phyloP scores from a whole-genome alignment of 352 stramenopile species.

The Phytophthora vignae region DNA sequence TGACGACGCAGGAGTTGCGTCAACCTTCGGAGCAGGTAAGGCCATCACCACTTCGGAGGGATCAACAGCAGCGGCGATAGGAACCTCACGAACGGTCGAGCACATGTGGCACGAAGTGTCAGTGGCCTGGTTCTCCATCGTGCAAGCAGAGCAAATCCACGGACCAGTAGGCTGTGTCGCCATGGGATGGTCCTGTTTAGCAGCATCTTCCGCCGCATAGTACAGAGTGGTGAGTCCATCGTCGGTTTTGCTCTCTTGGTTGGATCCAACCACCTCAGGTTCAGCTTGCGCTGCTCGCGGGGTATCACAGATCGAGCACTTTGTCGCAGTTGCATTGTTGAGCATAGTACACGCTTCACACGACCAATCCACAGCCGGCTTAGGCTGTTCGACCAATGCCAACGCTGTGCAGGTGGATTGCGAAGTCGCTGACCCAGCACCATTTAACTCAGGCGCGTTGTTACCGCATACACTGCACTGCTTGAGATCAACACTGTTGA shows the following conservation, averaged over 20 bases:
- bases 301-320: conserved; percentile 83
- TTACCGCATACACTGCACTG: conserved; percentile 78
- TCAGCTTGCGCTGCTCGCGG: conserved; percentile 35
- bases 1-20: conserved; percentile 29
- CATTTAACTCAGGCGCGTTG: conserved; percentile 22
- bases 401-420: conserved; percentile 63
- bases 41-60: conserved; percentile 42
- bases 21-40: conserved; percentile 36
- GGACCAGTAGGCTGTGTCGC: conserved; percentile 27
- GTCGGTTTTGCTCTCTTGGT: conserved; percentile 33
- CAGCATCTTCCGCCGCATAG: conserved; percentile 63
- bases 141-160: conserved; percentile 77
- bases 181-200: conserved; percentile 39
- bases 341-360: conserved; percentile 85
- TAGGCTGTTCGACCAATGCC: conserved; percentile 44
- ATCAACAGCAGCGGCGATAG: conserved; percentile 51
- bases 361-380: conserved; percentile 59
- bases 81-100: conserved; percentile 51
- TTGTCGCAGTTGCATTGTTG: conserved; percentile 59
- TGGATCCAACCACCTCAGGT: conserved; percentile 26
- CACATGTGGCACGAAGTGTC: conserved; percentile 81
- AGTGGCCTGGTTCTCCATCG: conserved; percentile 76
- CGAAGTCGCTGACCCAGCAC: conserved; percentile 6
- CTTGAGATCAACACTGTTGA: conserved; percentile 65
- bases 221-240: conserved; percentile 77